Base-by-base conservation (phyloP, 176 grass and related monocot species). In the Typha latifolia region DNA sequence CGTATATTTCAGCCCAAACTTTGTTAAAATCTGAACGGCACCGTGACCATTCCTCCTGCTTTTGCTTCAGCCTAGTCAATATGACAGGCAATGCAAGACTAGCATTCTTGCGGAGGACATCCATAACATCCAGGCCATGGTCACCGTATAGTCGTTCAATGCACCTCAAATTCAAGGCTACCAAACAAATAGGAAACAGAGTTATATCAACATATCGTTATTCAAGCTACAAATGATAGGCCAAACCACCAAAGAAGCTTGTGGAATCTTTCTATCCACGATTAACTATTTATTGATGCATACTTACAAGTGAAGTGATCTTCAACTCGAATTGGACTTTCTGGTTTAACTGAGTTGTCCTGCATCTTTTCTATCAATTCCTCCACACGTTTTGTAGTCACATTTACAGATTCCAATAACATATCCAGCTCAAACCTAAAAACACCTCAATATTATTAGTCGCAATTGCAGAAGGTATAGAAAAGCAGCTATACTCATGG, bases 351-450 rank as follows among this genome's bases (percentile, higher is more conserved):
- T 47, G 89, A 89, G 49, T 95, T 95, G 72, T 99, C 83, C 72
- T 97, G 94, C 89, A 93, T 89, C 79, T 87, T 99, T 77, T 99
- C 94, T 84, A 99, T 75, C 66, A 99, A 74, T 67, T 99, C 94
- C 77, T 99, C 94, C 13, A 93, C 89, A 31, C 86, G 83, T 48
- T 90, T 90, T 48, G 89, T 93, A 56, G 94, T 85, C 63, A 83
- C 83, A 71, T 99, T 93, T 47, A 99, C 94, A 43, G 94, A 99
- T 69, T 99, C 94, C 81, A 99, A 78, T 48, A 99, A 62, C 94
- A 99, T 99, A 61, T 99, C 94, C 72, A 99, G 72, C 83, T 99
- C 94, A 81, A 99, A 99, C 71, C 94, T 99, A 69, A 64, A 62
- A 79, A 73, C 52, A 3, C 37, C 37, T 47, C 11, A 62, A 74